Percentiles rank a stretch among this genome's conserved stretches.
Conservation (phyloP, 495 filamentous ascomycete genomes). For the Tuber indicum region DNA sequence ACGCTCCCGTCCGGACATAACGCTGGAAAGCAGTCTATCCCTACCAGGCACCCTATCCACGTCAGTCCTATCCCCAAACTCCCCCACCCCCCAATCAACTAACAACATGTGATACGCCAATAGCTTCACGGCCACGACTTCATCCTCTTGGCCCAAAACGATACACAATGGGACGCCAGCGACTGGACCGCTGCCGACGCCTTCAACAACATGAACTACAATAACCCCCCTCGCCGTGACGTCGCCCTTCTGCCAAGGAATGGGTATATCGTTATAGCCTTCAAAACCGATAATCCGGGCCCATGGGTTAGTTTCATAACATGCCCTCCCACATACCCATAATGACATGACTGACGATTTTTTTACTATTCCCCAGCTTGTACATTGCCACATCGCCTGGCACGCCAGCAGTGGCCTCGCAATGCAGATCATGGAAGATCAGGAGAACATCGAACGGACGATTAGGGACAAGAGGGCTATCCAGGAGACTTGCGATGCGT, state of each 20-base stretch:
- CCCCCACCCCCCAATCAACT: not conserved
- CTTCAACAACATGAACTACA: constrained; percentile 3
- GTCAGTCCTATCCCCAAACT: constrained; percentile 7
- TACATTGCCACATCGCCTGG: constrained; percentile 2
- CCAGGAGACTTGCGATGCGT: not conserved
- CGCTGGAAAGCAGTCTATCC: constrained; percentile 44
- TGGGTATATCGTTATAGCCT: constrained; percentile 51
- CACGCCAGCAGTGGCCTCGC: not conserved
- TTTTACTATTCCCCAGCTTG: not conserved
- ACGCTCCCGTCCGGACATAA: constrained; percentile 47
- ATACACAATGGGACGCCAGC: constrained; percentile 39
- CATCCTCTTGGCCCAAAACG: constrained; percentile 48
- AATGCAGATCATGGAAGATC: constrained; percentile 2
- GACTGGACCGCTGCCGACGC: constrained; percentile 40
- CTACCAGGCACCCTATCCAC: constrained; percentile 24
- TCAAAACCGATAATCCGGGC: constrained; percentile 53
- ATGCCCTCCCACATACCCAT: not conserved
- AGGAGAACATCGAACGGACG: not conserved
- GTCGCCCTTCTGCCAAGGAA: constrained; percentile 51
- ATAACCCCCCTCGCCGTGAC: constrained; percentile 55
- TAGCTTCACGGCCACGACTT: constrained; percentile 59
- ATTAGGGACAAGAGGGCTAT: not conserved
- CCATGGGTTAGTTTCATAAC: constrained; percentile 22
- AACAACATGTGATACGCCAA: constrained; percentile 28
- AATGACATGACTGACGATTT: not conserved